Evolutionary conservation across 2,329 filamentous ascomycete genomes (phyloP).

Genomic region (Curvularia hawaiiensis): DNA sequence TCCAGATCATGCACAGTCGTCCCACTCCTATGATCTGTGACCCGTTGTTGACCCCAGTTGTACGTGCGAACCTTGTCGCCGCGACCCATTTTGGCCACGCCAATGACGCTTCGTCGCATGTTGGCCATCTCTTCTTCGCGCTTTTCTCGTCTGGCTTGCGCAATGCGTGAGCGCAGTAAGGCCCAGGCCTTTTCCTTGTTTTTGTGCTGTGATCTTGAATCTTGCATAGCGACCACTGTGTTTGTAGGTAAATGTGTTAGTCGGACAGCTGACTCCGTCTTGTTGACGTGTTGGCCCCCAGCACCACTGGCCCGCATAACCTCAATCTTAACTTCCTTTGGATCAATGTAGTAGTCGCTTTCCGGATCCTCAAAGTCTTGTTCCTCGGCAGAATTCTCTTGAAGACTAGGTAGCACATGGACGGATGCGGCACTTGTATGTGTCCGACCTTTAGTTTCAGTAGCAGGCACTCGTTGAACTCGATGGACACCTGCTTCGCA

Average conservation of each 20-base stretch:
- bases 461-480: slow-evolving; percentile 90
- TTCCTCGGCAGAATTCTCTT: slow-evolving; percentile 56
- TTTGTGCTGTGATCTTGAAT: slow-evolving; percentile 84
- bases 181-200: slow-evolving; percentile 90
- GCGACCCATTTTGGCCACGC: slow-evolving; percentile 79
- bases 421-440: slow-evolving; percentile 94
- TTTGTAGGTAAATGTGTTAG: slow-evolving; percentile 89
- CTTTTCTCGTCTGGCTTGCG: slow-evolving; percentile 77
- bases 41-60: slow-evolving; percentile 78
- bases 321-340: slow-evolving; percentile 80
- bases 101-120: slow-evolving; percentile 78
- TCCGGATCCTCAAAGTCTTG: slow-evolving; percentile 79
- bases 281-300: slow-evolving; percentile 97
- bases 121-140: slow-evolving; percentile 79
- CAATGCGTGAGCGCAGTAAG: slow-evolving; percentile 79
- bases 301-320: slow-evolving; percentile 92
- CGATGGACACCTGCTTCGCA: slow-evolving; percentile 93
- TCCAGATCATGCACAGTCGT: slow-evolving; percentile 80
- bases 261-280: slow-evolving; percentile 93
- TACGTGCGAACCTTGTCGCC: slow-evolving; percentile 96
- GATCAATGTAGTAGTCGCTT: slow-evolving; percentile 89
- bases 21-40: slow-evolving; percentile 86
- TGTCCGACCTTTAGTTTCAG: slow-evolving; percentile 87
- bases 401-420: slow-evolving; percentile 86
- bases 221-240: slow-evolving; percentile 88